Evolutionary conservation across 495 filamentous ascomycete genomes (phyloP).

Genomic region (Podospora tetraspora): DNA sequence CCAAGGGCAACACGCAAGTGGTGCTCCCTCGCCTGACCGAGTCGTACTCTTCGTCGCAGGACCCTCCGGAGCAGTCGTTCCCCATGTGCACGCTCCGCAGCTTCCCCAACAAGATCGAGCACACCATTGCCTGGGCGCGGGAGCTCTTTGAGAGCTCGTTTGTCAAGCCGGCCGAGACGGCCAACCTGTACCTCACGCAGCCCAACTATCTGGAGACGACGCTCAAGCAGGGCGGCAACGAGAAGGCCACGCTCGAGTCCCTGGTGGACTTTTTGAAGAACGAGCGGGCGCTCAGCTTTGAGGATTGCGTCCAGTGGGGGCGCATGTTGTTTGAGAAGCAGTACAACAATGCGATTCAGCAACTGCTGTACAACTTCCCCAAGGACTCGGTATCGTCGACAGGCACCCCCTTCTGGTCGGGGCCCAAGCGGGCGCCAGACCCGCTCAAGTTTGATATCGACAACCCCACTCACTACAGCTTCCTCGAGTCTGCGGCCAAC

Average conservation of each 20-base stretch:
- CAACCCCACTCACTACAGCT: constrained; percentile 79
- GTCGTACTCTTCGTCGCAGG: constrained; percentile 97
- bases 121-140: constrained; percentile 97
- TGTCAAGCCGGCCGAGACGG: constrained; percentile 86
- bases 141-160: constrained; percentile 93
- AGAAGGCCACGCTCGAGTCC: constrained; percentile 90
- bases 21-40: constrained; percentile 87
- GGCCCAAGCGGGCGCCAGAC: constrained; percentile 94
- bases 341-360: constrained; percentile 95
- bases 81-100: constrained; percentile 97
- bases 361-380: constrained; percentile 96
- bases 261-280: constrained; percentile 88
- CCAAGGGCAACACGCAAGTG: constrained; percentile 97
- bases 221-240: constrained; percentile 90
- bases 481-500: constrained; percentile 82
- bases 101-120: constrained; percentile 98
- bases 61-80: constrained; percentile 97
- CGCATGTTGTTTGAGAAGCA: constrained; percentile 91
- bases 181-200: constrained; percentile 90
- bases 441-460: constrained; percentile 80
- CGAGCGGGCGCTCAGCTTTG: constrained; percentile 86
- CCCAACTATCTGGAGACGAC: constrained; percentile 86
- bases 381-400: constrained; percentile 84
- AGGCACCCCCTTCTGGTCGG: constrained; percentile 95
- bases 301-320: constrained; percentile 94